Evolutionary conservation across 2,329 filamentous ascomycete species (phyloP).

Genomic region (Exophiala aquamarina): DNA sequence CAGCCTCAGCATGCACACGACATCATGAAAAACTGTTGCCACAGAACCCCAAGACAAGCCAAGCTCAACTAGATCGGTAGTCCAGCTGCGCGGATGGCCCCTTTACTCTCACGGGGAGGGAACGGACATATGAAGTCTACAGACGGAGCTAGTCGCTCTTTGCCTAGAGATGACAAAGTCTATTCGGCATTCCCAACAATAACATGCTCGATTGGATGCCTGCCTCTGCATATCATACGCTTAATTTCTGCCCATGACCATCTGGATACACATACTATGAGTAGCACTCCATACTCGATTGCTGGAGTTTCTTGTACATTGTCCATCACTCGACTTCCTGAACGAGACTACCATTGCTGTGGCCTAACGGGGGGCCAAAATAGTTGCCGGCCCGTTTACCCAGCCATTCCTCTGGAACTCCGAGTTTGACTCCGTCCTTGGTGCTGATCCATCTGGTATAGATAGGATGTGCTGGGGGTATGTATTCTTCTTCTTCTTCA

Average conservation of each 20-base stretch:
- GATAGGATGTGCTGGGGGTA: slow-evolving; percentile 42
- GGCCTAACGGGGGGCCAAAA: slow-evolving; percentile 31
- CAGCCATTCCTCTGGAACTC: slow-evolving; percentile 50
- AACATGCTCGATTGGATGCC: too few relatives aligned
- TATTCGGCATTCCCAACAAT: too few relatives aligned
- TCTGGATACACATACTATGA: slow-evolving; percentile 3
- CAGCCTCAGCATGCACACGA: too few relatives aligned
- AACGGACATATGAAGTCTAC: too few relatives aligned
- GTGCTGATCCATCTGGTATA: slow-evolving; percentile 48
- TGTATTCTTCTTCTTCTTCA: slow-evolving; percentile 36
- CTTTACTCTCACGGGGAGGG: too few relatives aligned
- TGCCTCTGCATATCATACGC: background rate
- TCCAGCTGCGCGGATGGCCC: too few relatives aligned
- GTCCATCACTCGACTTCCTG: slow-evolving; percentile 28
- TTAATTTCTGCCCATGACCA: background rate
- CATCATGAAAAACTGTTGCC: too few relatives aligned
- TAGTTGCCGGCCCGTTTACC: slow-evolving; percentile 42
- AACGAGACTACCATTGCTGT: slow-evolving; percentile 19
- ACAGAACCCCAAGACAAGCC: too few relatives aligned
- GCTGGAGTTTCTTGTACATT: too few relatives aligned
- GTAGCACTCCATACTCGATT: background rate
- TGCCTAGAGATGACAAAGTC: too few relatives aligned
- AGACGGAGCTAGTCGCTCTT: too few relatives aligned
- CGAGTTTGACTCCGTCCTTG: slow-evolving; percentile 41
- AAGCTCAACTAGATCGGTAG: too few relatives aligned